phyloP scores from a whole-genome alignment of 2,329 filamentous ascomycete species.

The Cordyceps farinosa region DNA sequence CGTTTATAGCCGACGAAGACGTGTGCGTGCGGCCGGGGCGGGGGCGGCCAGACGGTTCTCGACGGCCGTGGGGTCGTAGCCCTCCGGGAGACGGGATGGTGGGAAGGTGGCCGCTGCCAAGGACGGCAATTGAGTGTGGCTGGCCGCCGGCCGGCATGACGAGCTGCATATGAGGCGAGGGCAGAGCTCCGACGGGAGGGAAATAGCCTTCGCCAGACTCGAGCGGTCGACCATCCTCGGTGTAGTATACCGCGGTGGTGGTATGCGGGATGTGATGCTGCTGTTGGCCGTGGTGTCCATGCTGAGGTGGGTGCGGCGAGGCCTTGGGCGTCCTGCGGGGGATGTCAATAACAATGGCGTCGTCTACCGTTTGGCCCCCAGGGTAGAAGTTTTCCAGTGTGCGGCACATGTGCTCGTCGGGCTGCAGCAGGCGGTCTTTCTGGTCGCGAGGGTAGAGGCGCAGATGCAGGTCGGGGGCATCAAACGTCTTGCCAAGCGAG shows the following conservation, averaged over 20 bases:
- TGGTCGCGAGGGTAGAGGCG: slow-evolving; percentile 71
- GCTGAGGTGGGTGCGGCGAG: slow-evolving; percentile 56
- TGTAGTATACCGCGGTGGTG: slow-evolving; percentile 49
- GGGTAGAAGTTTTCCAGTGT: slow-evolving; percentile 81
- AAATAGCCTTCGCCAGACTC: slow-evolving; percentile 80
- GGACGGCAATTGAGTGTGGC: slow-evolving; percentile 69
- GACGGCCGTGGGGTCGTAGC: slow-evolving; percentile 51
- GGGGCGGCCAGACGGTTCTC: slow-evolving; percentile 56
- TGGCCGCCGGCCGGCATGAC: slow-evolving; percentile 36
- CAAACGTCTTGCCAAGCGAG: slow-evolving; percentile 81
- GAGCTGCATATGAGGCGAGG: slow-evolving; percentile 39
- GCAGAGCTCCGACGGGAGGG: slow-evolving; percentile 56
- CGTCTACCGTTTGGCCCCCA: slow-evolving; percentile 80
- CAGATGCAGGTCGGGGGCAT: slow-evolving; percentile 83
- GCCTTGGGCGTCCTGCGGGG: slow-evolving; percentile 76
- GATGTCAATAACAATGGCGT: slow-evolving; percentile 88
- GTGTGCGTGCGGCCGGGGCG: slow-evolving; percentile 70
- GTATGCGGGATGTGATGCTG: slow-evolving; percentile 35
- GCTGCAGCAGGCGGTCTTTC: slow-evolving; percentile 68
- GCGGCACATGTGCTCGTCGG: slow-evolving; percentile 78
- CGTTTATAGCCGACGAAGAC: slow-evolving; percentile 68
- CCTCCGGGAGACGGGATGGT: slow-evolving; percentile 79
- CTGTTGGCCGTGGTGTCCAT: neutral
- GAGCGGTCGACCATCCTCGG: slow-evolving; percentile 61
- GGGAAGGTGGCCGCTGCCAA: slow-evolving; percentile 76